These are phyloP conservation scores for Candida patagonica DNA, from an alignment of 805 yeast genomes.

Conservation along the genomic window DNA sequence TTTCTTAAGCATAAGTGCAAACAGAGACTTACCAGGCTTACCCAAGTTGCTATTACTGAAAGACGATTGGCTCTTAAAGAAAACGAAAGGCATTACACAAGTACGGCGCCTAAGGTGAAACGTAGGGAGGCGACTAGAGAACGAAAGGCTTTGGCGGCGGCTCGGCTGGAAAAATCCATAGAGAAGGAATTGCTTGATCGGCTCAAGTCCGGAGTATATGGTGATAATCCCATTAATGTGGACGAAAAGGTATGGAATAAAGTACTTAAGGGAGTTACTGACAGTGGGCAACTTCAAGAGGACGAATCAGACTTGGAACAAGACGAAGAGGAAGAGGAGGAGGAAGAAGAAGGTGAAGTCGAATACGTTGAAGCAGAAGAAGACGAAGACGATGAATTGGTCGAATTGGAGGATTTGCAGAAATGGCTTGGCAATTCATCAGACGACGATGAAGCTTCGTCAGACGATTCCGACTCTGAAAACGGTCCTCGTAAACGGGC, in stretches of 20 bases:
- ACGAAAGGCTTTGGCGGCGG: slow-evolving; percentile 93
- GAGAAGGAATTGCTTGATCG: slow-evolving; percentile 93
- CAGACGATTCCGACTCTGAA: slow-evolving; percentile 30
- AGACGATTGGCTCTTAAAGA: slow-evolving; percentile 85
- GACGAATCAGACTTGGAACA: slow-evolving; percentile 39
- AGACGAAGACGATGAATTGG: slow-evolving; percentile 66
- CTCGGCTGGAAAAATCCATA: slow-evolving; percentile 91
- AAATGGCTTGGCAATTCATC: slow-evolving; percentile 58
- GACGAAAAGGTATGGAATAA: slow-evolving; percentile 94
- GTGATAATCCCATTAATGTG: slow-evolving; percentile 94
- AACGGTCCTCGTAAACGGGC: slow-evolving; percentile 17
- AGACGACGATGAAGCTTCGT: slow-evolving; percentile 28
- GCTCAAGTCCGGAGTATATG: slow-evolving; percentile 95
- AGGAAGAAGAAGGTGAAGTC: slow-evolving; percentile 56
- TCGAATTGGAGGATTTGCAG: slow-evolving; percentile 88
- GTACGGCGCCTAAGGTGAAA: slow-evolving; percentile 87
- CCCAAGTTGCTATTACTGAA: slow-evolving; percentile 92
- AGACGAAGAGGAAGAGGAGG: slow-evolving; percentile 41
- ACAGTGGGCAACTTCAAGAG: slow-evolving; percentile 50
- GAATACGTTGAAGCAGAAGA: slow-evolving; percentile 89
- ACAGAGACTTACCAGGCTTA: slow-evolving; percentile 87
- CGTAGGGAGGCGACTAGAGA: slow-evolving; percentile 92
- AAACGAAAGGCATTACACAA: slow-evolving; percentile 89
- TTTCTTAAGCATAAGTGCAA: slow-evolving; percentile 88
- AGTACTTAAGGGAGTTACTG: slow-evolving; percentile 71